Evolutionary conservation across 1,284 basidiomycete species (phyloP).

Genomic region (Athelia psychrophila): DNA sequence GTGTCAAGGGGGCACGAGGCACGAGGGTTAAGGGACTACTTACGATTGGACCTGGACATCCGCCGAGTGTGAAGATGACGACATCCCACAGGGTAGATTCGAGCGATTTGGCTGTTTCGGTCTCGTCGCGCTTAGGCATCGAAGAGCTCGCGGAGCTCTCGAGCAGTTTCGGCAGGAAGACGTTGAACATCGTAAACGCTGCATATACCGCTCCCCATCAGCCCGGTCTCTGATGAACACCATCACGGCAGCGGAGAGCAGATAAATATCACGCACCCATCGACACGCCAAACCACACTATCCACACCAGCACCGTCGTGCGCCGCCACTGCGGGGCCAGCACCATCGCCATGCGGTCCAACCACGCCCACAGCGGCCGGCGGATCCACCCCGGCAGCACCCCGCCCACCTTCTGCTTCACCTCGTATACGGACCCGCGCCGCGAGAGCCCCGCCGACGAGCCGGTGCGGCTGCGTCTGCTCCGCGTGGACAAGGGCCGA

Average conservation of each 20-base stretch:
- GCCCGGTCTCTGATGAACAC: no score
- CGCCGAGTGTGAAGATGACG: constrained; percentile 79
- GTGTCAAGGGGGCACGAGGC: no score
- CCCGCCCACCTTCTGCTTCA: constrained; percentile 35
- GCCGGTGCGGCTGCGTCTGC: constrained; percentile 1
- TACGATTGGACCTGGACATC: constrained; percentile 85
- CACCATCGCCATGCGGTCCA: constrained; percentile 72
- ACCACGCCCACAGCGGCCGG: constrained; percentile 62
- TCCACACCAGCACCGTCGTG: constrained; percentile 86
- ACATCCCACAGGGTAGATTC: constrained; percentile 79
- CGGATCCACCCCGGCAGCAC: constrained; percentile 45
- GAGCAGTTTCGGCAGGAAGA: constrained; percentile 89
- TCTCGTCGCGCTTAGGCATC: constrained; percentile 4
- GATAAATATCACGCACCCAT: constrained; percentile 77
- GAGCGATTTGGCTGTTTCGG: constrained; percentile 43
- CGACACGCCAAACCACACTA: constrained; percentile 78
- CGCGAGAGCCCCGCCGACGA: constrained; percentile 12
- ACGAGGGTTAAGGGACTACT: constrained; percentile 31
- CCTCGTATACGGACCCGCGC: constrained; percentile 39
- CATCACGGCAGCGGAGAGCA: not conserved
- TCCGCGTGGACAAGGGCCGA: not conserved
- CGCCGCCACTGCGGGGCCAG: constrained; percentile 79
- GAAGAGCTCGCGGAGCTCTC: constrained; percentile 48
- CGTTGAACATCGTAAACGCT: constrained; percentile 97
- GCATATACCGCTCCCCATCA: constrained; percentile 4